Conservation (phyloP, 179 eudicot genomes). For the Vitellaria paradoxa region DNA sequence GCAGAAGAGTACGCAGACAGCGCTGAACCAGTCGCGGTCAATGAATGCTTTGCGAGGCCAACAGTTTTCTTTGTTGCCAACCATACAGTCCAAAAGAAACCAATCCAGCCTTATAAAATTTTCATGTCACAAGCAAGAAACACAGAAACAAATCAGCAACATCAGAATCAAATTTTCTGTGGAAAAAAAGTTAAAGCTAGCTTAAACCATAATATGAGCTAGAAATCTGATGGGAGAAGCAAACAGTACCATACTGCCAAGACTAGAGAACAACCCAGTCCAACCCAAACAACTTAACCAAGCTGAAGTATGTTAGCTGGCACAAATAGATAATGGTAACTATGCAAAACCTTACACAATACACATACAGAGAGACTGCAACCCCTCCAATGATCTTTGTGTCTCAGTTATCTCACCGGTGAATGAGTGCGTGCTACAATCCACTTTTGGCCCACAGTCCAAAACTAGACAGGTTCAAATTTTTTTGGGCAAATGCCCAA, state of each 20-base stretch:
- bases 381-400: neutral
- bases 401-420: neutral
- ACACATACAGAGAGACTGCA: neutral
- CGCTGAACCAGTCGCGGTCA: slow-evolving; percentile 53
- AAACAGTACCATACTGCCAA: neutral
- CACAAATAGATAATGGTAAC: neutral
- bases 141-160: neutral
- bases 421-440: neutral
- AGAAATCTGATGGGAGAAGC: neutral
- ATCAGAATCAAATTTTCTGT: neutral
- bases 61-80: slow-evolving; percentile 46
- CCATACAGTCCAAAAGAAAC: slow-evolving; percentile 67
- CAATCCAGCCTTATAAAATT: slow-evolving; percentile 62
- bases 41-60: slow-evolving; percentile 49
- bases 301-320: neutral
- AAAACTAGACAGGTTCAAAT: neutral
- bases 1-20: slow-evolving; percentile 45
- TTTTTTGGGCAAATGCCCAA: neutral
- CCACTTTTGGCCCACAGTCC: neutral
- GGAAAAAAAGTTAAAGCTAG: neutral
- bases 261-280: neutral
- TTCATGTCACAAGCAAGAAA: neutral
- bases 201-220: neutral
- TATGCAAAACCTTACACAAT: neutral
- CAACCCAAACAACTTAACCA: neutral